These are phyloP conservation scores for Monosporascus cannonballus DNA, from an alignment of 2,329 filamentous ascomycete genomes.

Conservation along the genomic window DNA sequence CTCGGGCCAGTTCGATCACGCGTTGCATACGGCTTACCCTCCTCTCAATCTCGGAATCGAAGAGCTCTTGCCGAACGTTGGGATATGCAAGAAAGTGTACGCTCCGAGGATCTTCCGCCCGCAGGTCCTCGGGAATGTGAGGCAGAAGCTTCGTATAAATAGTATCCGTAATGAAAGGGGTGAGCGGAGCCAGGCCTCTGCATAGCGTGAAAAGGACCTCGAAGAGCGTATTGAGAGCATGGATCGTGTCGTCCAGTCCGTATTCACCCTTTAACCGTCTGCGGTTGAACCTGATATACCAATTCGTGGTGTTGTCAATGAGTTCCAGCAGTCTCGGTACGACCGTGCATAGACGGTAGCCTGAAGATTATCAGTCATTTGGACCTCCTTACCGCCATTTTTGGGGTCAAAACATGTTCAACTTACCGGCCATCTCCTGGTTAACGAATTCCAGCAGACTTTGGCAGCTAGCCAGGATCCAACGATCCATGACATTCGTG, in stretches of 20 bases:
- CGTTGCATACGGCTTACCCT: conserved; percentile 88
- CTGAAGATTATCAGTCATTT: conserved; percentile 27
- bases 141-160: conserved; percentile 82
- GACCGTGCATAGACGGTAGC: conserved; percentile 81
- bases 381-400: too few species aligned
- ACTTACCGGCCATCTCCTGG: conserved; percentile 76
- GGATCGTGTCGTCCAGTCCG: conserved; percentile 71
- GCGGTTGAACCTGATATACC: conserved; percentile 95
- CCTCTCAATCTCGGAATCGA: conserved; percentile 79
- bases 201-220: conserved; percentile 82
- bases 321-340: conserved; percentile 76
- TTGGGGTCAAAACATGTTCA: conserved; percentile 4
- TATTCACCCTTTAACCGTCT: conserved; percentile 63
- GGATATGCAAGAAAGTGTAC: conserved; percentile 93
- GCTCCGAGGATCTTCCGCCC: conserved; percentile 69
- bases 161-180: conserved; percentile 89
- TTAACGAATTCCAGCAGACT: conserved; percentile 89
- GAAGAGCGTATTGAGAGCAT: conserved; percentile 90
- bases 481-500: conserved; percentile 90
- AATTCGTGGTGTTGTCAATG: conserved; percentile 96
- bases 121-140: conserved; percentile 68
- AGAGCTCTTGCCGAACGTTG: conserved; percentile 80
- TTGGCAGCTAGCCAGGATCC: conserved; percentile 91
- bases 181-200: conserved; percentile 80
- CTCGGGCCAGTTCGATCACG: conserved; percentile 84